Conservation (phyloP, 768 basidiomycete genomes). For the Lyophyllum semitale region DNA sequence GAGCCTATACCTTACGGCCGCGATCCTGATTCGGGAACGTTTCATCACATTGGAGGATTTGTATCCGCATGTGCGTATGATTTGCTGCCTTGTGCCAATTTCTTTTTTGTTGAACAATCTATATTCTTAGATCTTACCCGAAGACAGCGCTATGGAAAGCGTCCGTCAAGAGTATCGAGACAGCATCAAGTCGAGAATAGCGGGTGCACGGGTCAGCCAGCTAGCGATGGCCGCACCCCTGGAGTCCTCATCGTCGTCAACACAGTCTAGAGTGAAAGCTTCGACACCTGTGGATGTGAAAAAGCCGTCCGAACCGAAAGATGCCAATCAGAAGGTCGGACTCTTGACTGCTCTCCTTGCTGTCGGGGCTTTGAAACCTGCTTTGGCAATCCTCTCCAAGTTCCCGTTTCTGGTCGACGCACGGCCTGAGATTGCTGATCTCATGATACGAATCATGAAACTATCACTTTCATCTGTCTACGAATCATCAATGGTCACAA, state of each 20-base stretch:
- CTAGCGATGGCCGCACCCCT: conserved; percentile 87
- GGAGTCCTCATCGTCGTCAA: conserved; percentile 47
- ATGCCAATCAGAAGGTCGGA: conserved; percentile 78
- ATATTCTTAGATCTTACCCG: conserved; percentile 60
- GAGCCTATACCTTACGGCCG: conserved; percentile 79
- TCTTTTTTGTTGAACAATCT: background rate
- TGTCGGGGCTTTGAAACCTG: conserved; percentile 80
- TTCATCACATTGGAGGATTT: conserved; percentile 87
- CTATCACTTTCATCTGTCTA: conserved; percentile 73
- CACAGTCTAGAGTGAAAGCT: conserved; percentile 40
- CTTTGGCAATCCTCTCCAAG: conserved; percentile 75
- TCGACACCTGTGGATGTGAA: conserved; percentile 38
- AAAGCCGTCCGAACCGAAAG: conserved; percentile 34
- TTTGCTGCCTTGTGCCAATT: too few relatives aligned
- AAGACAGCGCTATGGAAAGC: conserved; percentile 74
- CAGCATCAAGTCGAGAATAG: conserved; percentile 63
- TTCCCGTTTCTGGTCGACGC: conserved; percentile 86
- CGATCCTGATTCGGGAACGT: conserved; percentile 87
- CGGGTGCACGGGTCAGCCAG: conserved; percentile 70
- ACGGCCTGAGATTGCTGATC: conserved; percentile 82
- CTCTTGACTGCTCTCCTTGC: conserved; percentile 81
- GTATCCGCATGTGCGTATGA: conserved; percentile 79
- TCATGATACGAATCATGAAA: conserved; percentile 76
- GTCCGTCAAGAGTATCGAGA: conserved; percentile 66
- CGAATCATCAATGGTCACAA: conserved; percentile 48